These are phyloP conservation scores for Globisporangium apiculatum DNA, from an alignment of 352 stramenopile genomes.

Conservation along the genomic window DNA sequence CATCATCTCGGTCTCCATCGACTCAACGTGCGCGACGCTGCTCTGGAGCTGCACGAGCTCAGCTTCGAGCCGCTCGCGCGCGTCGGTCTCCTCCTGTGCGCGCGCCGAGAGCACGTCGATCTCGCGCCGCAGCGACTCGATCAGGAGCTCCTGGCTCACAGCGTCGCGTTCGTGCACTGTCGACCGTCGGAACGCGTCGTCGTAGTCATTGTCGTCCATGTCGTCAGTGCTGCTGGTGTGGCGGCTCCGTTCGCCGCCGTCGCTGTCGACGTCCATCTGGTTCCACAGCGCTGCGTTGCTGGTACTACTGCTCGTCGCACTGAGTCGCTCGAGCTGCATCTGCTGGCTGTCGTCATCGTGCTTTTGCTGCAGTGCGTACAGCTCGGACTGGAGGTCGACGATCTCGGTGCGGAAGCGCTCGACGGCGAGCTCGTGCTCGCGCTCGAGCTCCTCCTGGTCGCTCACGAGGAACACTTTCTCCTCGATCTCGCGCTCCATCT, in stretches of 20 bases:
- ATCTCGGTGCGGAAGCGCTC: constrained; percentile 81
- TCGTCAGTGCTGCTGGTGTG: neutral
- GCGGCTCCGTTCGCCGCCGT: constrained; percentile 12
- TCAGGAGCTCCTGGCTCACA: constrained; percentile 52
- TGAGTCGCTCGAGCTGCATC: neutral
- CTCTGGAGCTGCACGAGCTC: constrained; percentile 54
- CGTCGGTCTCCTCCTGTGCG: constrained; percentile 61
- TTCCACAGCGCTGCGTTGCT: neutral
- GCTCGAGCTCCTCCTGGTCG: constrained; percentile 79
- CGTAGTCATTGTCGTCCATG: constrained; percentile 9
- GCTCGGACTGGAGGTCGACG: constrained; percentile 81
- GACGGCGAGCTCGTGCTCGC: constrained; percentile 64
- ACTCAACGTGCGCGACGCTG: constrained; percentile 50
- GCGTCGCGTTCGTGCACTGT: constrained; percentile 56
- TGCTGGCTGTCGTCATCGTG: constrained; percentile 16
- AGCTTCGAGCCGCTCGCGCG: constrained; percentile 41
- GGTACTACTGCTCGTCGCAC: constrained; percentile 6
- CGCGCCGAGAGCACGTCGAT: constrained; percentile 54
- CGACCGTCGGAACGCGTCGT: constrained; percentile 29
- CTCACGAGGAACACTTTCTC: constrained; percentile 81
- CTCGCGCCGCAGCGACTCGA: constrained; percentile 59
- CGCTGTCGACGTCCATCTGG: constrained; percentile 9
- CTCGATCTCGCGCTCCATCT: constrained; percentile 82
- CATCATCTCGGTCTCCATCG: constrained; percentile 68
- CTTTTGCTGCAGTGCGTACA: constrained; percentile 70